These are phyloP conservation scores for Aspergillus sp. DNA, from an alignment of 2,329 filamentous ascomycete species.

Conservation along the genomic window DNA sequence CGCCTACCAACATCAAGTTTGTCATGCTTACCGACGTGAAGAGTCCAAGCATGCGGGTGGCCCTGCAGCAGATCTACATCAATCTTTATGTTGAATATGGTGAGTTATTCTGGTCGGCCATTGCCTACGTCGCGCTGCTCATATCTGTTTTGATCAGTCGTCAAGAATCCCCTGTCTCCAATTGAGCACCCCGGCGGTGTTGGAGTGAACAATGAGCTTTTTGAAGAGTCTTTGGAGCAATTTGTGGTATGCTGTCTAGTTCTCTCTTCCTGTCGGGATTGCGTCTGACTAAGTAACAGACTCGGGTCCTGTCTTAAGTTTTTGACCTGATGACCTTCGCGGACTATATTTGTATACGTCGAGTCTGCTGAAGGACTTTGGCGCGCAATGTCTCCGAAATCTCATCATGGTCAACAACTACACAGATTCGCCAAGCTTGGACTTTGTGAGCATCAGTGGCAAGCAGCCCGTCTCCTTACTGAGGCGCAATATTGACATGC, in stretches of 20 bases:
- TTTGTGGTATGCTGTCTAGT: slow-evolving; percentile 43
- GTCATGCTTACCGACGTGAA: slow-evolving; percentile 93
- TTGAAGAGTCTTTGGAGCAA: slow-evolving; percentile 56
- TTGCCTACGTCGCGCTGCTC: background rate
- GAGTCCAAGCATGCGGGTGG: slow-evolving; percentile 85
- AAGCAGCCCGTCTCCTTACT: too few relatives aligned
- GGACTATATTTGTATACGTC: too few relatives aligned
- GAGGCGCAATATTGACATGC: too few relatives aligned
- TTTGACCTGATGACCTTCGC: background rate
- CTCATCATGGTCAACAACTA: too few relatives aligned
- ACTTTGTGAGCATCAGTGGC: too few relatives aligned
- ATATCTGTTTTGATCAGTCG: slow-evolving; percentile 41
- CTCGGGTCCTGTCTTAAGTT: slow-evolving; percentile 29
- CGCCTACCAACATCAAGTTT: slow-evolving; percentile 90
- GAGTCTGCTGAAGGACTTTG: too few relatives aligned
- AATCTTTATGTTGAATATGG: slow-evolving; percentile 97
- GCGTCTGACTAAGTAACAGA: slow-evolving; percentile 20
- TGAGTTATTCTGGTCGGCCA: slow-evolving; percentile 34
- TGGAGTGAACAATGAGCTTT: slow-evolving; percentile 64
- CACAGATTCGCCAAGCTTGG: too few relatives aligned
- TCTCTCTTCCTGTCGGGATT: background rate
- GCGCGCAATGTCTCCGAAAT: too few relatives aligned
- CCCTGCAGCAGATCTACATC: slow-evolving; percentile 96
- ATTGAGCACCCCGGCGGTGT: slow-evolving; percentile 60
- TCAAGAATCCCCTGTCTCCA: slow-evolving; percentile 63